These are phyloP conservation scores for Rosa hybrid DNA, from an alignment of 331 rosid genomes.

Conservation along the genomic window DNA sequence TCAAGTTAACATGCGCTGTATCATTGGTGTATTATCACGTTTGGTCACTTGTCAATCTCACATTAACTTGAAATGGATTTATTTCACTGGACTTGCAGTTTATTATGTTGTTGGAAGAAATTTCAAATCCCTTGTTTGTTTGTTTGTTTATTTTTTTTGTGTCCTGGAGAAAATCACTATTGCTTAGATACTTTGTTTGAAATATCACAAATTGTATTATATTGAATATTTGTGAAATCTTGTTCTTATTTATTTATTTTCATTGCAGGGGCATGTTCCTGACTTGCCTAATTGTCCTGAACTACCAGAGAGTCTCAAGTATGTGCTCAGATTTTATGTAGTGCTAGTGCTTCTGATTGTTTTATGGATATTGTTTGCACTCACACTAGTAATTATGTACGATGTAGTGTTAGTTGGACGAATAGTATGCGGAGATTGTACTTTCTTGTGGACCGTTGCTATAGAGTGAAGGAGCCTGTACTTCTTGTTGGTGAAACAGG, in stretches of 20 bases:
- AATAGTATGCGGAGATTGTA: slow-evolving; percentile 72
- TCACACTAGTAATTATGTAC: slow-evolving; percentile 23
- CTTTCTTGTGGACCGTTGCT: slow-evolving; percentile 87
- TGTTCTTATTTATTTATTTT: slow-evolving; percentile 7
- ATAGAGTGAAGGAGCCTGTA: slow-evolving; percentile 71
- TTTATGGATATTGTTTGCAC: background rate
- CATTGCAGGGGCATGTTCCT: slow-evolving; percentile 32
- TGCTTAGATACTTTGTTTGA: background rate
- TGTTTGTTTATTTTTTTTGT: background rate
- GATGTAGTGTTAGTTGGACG: slow-evolving; percentile 62
- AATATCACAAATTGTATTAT: background rate
- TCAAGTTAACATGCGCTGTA: background rate
- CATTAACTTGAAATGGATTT: background rate
- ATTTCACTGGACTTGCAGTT: background rate
- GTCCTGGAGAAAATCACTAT: background rate
- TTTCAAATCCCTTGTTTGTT: background rate
- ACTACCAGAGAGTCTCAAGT: slow-evolving; percentile 49
- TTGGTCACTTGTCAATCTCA: background rate
- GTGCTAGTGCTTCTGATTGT: background rate
- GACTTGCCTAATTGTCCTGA: slow-evolving; percentile 35
- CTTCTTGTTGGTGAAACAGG: slow-evolving; percentile 98
- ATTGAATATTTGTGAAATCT: background rate
- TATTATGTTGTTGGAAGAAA: background rate
- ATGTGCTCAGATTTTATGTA: slow-evolving; percentile 19
- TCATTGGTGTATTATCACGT: background rate